A percentile compares a stretch with the other conserved stretches of the same genome.
These are phyloP conservation scores for Ustilago curta DNA, from an alignment of 1,284 basidiomycete genomes.

Conservation along the genomic window DNA sequence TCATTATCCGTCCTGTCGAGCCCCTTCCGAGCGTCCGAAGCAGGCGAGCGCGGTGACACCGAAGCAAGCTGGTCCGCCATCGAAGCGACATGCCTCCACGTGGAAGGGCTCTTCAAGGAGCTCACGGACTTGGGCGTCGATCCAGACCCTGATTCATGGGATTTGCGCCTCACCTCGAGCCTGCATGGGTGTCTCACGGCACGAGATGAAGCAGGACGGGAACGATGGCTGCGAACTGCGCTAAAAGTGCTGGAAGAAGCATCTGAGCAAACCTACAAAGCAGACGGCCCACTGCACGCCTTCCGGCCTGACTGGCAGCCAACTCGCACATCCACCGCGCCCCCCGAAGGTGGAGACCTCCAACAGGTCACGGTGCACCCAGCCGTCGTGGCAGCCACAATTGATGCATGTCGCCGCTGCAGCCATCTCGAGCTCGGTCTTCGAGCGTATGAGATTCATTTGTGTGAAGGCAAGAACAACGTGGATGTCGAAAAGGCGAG, in stretches of 20 bases:
- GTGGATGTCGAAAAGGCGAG: slow-evolving; percentile 21
- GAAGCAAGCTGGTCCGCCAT: not conserved
- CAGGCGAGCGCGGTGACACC: not conserved
- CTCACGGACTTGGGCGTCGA: slow-evolving; percentile 27
- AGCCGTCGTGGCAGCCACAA: slow-evolving; percentile 19
- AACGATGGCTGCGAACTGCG: slow-evolving; percentile 1
- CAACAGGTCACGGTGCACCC: slow-evolving; percentile 15
- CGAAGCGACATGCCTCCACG: slow-evolving; percentile 6
- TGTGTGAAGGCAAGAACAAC: slow-evolving; percentile 12
- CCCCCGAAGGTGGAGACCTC: not conserved
- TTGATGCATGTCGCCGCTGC: slow-evolving; percentile 29
- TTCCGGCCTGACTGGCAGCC: not conserved
- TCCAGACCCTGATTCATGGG: slow-evolving; percentile 37
- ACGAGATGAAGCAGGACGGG: not conserved
- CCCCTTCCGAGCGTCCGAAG: not conserved
- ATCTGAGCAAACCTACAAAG: slow-evolving; percentile 5
- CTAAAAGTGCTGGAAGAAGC: slow-evolving; percentile 13
- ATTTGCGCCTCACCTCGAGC: slow-evolving; percentile 17
- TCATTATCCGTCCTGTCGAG: not conserved
- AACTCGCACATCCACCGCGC: not conserved
- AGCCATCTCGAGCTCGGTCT: slow-evolving; percentile 22
- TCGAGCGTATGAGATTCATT: slow-evolving; percentile 16
- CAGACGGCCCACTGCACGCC: slow-evolving; percentile 4
- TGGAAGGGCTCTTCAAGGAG: slow-evolving; percentile 35
- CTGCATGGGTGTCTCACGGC: slow-evolving; percentile 21